phyloP scores from a whole-genome alignment of 805 yeast genomes.

The Kuraishia cidri region DNA sequence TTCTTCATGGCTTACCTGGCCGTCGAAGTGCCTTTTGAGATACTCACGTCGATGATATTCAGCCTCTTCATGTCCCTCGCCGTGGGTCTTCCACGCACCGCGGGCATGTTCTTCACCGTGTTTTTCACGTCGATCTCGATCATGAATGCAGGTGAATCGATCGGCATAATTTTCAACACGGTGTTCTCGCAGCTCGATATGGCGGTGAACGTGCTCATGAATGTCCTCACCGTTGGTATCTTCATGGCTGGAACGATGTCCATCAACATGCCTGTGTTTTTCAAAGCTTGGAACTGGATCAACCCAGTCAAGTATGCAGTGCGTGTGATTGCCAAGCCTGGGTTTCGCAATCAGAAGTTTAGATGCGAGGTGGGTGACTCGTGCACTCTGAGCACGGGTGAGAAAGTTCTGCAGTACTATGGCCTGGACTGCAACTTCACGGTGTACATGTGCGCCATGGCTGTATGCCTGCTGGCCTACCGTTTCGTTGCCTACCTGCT shows the following conservation, averaged over 20 bases:
- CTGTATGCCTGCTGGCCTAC: constrained; percentile 22
- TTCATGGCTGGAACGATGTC: constrained; percentile 78
- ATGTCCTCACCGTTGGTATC: constrained; percentile 49
- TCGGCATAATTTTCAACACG: constrained; percentile 65
- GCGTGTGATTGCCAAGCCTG: constrained; percentile 40
- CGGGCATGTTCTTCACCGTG: constrained; percentile 52
- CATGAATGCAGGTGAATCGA: constrained; percentile 61
- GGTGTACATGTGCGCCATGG: constrained; percentile 22
- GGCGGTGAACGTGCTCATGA: constrained; percentile 57
- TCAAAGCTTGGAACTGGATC: constrained; percentile 55
- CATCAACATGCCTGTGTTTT: constrained; percentile 52
- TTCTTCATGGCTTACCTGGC: constrained; percentile 46
- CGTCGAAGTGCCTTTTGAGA: constrained; percentile 51
- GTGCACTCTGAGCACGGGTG: constrained; percentile 41
- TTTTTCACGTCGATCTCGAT: constrained; percentile 39
- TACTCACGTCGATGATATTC: constrained; percentile 44
- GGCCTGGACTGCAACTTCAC: constrained; percentile 23
- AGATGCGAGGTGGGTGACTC: constrained; percentile 28
- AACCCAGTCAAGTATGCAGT: constrained; percentile 63
- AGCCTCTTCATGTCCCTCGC: constrained; percentile 49
- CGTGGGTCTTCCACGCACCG: constrained; percentile 58
- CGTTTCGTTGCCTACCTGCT: constrained; percentile 20
- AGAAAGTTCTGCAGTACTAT: constrained; percentile 38
- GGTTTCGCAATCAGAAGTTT: constrained; percentile 38
- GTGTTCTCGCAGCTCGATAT: constrained; percentile 58